Evolutionary conservation across 2,329 filamentous ascomycete species (phyloP).

Genomic region (Calonectria hongkongensis): DNA sequence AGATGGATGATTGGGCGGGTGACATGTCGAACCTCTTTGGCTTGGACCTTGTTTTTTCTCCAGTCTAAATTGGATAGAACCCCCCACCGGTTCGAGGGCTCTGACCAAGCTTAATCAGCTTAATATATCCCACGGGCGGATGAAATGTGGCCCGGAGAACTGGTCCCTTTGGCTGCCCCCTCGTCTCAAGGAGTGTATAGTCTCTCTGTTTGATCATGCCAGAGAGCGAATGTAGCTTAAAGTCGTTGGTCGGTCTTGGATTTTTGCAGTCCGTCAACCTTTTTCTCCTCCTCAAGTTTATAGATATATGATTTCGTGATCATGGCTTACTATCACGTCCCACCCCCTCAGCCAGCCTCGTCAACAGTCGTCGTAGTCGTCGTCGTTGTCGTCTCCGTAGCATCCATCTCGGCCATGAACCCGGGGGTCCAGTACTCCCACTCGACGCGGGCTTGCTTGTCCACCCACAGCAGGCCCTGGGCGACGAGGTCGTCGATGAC

Average conservation of each 20-base stretch:
- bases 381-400: constrained; percentile 5
- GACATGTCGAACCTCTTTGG: too few relatives aligned
- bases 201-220: not conserved
- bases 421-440: constrained; percentile 96
- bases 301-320: too few relatives aligned
- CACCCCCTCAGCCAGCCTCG: constrained; percentile 45
- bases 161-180: not conserved
- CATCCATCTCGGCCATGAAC: constrained; percentile 75
- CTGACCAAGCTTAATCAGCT: not conserved
- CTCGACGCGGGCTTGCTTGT: constrained; percentile 85
- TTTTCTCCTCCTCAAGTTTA: too few relatives aligned
- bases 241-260: too few relatives aligned
- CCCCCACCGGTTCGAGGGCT: not conserved
- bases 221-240: too few relatives aligned
- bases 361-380: constrained; percentile 2
- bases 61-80: too few relatives aligned
- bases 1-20: too few relatives aligned
- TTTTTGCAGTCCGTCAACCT: too few relatives aligned
- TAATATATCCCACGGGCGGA: not conserved
- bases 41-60: too few relatives aligned
- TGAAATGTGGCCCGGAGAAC: not conserved
- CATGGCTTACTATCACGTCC: too few relatives aligned
- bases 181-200: too few relatives aligned
- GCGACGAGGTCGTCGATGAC: constrained; percentile 92
- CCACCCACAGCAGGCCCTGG: constrained; percentile 95